These are phyloP conservation scores for Psilocybe cubensis DNA, from an alignment of 768 basidiomycete genomes.

Conservation along the genomic window DNA sequence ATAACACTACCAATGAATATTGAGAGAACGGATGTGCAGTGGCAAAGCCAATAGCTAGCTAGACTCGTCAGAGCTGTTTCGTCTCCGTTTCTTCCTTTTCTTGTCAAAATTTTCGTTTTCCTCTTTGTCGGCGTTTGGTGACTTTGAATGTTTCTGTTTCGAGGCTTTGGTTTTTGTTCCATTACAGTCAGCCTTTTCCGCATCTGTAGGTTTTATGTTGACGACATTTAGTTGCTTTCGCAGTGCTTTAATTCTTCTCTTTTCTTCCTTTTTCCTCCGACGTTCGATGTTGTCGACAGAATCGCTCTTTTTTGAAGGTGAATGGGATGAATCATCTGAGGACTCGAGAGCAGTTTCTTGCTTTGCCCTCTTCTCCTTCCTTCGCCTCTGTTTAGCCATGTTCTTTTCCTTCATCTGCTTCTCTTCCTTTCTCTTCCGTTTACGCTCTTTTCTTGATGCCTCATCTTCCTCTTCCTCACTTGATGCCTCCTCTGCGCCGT, in stretches of 20 bases:
- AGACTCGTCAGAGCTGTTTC: neutral
- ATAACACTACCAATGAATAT: neutral
- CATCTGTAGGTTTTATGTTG: neutral
- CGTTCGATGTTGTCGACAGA: slow-evolving; percentile 22
- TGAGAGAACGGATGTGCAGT: neutral
- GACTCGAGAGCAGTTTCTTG: neutral
- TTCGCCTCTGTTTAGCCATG: slow-evolving; percentile 6
- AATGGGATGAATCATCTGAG: neutral
- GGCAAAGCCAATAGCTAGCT: neutral
- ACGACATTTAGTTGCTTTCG: neutral
- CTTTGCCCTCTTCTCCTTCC: slow-evolving; percentile 19
- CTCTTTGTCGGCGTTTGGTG: neutral
- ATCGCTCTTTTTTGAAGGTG: slow-evolving; percentile 2
- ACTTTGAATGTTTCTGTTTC: neutral
- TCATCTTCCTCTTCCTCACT: slow-evolving; percentile 9
- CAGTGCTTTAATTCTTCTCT: slow-evolving; percentile 6
- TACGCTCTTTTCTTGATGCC: slow-evolving; percentile 16
- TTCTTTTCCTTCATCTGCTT: slow-evolving; percentile 13
- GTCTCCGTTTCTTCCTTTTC: slow-evolving; percentile 16
- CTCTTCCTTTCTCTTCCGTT: slow-evolving; percentile 15
- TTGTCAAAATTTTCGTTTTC: slow-evolving; percentile 1
- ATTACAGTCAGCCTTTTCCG: neutral
- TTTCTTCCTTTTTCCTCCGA: slow-evolving; percentile 14
- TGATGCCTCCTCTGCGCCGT: neutral
- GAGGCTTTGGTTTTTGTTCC: neutral